A percentile compares a stretch with the other conserved stretches of the same genome.
These are phyloP conservation scores for Bipolaris victoriae DNA, from an alignment of 2,329 filamentous ascomycete species.

Conservation along the genomic window DNA sequence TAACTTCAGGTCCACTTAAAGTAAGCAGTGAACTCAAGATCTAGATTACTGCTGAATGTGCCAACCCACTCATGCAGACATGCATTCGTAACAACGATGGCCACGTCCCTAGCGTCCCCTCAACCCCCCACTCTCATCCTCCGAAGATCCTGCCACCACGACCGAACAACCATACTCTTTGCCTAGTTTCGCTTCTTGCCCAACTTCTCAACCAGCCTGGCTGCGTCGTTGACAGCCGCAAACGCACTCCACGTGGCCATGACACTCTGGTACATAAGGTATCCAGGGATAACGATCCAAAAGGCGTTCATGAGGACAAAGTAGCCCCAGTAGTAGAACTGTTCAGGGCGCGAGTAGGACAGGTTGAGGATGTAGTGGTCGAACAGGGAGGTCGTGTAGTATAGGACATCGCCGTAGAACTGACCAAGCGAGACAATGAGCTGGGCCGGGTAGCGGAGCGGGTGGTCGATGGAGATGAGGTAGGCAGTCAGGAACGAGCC, in stretches of 20 bases:
- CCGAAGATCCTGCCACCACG: background rate
- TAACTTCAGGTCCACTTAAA: background rate
- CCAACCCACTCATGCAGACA: background rate
- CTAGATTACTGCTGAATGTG: constrained; percentile 6
- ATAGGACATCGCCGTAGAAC: constrained; percentile 68
- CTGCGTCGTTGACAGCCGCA: constrained; percentile 43
- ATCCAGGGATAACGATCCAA: constrained; percentile 66
- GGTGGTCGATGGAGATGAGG: constrained; percentile 60
- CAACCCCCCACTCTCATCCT: background rate
- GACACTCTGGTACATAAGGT: constrained; percentile 45
- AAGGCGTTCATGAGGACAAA: constrained; percentile 70
- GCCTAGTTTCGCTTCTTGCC: constrained; percentile 41
- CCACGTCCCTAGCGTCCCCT: background rate
- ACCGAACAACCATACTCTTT: background rate
- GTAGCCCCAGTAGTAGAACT: constrained; percentile 70
- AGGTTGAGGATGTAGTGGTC: constrained; percentile 62
- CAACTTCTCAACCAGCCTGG: constrained; percentile 39
- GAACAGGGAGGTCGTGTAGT: constrained; percentile 68
- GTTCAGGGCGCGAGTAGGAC: constrained; percentile 66
- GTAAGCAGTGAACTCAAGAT: background rate
- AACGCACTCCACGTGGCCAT: constrained; percentile 44
- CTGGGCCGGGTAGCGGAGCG: constrained; percentile 65
- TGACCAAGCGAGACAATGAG: constrained; percentile 67
- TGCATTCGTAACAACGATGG: background rate
- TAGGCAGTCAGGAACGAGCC: constrained; percentile 64